Evolutionary conservation across 1,284 basidiomycete genomes (phyloP), one percentile per base, ranked within the genome.

Genomic region (Cutaneotrichosporon sp.): DNA sequence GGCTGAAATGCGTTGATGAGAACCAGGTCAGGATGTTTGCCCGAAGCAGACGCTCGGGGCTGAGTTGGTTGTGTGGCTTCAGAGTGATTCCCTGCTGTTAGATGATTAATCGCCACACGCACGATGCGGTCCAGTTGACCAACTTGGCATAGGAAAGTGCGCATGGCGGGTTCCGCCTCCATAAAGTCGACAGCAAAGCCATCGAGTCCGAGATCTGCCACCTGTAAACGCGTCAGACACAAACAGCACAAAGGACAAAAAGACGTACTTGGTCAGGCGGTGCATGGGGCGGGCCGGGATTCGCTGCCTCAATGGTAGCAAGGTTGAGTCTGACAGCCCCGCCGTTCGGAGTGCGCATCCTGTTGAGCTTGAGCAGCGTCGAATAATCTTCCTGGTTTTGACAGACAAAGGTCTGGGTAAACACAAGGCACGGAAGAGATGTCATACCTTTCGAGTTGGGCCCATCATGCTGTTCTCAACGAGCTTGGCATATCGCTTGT

Each of bases 301-400:
- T 62, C 3, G 69, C 73, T 9, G 77, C 73, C 30, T 73, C 66
- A 8, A 77, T 59, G 8, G 58, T 62, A 0, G 71, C 60, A 38
- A 78, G 50, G 56, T 75, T 63, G 3, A 73, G 52, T 8, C 42
- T 40, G n/a, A 77, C 72, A 31, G 58, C 68, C 8, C 46, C 42
- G 14, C 40, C 62, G 22, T 65, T 34, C 26, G 38, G 50, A 14
- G 51, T 51, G 14, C 22, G 50, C 22, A 66, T 46, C 42, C 18
- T 89, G 69, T 92, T 84, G 36, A 86, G 80, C 40, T 81, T 79
- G 69, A 90, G 88, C 55, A 94, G 81, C 0, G 83, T 81, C 61
- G 89, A 84, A 64, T 91, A 91, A 75, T 99, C 96, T 42, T 90
- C 89, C 63, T 89, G 85, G 68, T 87, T 89, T 76, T 95, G 90